Base-by-base conservation (phyloP, 2,329 filamentous ascomycete genomes). In the Coniochaeta prunicola region DNA sequence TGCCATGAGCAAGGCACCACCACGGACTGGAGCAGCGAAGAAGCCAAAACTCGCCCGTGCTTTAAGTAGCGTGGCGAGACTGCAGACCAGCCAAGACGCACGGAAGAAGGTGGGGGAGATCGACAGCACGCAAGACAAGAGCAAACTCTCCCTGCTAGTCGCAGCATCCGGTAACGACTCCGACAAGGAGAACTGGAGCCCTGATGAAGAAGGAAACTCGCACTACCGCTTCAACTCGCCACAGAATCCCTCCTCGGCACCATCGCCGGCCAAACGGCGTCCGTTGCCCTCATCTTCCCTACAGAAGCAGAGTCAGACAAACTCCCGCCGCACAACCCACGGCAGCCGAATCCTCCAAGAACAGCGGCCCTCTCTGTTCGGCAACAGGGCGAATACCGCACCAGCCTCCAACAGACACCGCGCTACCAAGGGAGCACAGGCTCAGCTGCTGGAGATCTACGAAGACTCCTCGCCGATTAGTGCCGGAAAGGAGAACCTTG, bases 111-210 rank as follows among this genome's bases (percentile, higher is more conserved):
- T 71, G 67, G 64, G 17, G 13, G n/a, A 26, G n/a, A 55, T 33
- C 53, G 33, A 55, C 15, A 36, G 24, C 53, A 33, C 30, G 64
- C 60, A 61, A 42, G 63, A 65, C 62, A 76, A 78, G 64, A 72
- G 73, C 38, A 76, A 80, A 65, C 62, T 79, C 26, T 74, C 77
- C 36, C 66, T 73, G 62, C 71, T 71, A 33, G 54, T 72, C 38
- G 72, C 77, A 72, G 65, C 77, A 66, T 69, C 83, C 17, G 83
- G 74, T 71, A 79, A 85, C 55, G 92, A 96, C 67, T 96, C 91
- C 1, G 93, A 97, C 71, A 97, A 97, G 75, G 93, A 97, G 76
- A 97, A 97, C 69, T 96, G 91, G 82, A 83, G 77, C 68, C 87
- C 79, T 1, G 79, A 77, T 62, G 78, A 78, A 62, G 77, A 79